Evolutionary conservation across 2,329 filamentous ascomycete species (phyloP).

Genomic region (Colletotrichum plurivorum): DNA sequence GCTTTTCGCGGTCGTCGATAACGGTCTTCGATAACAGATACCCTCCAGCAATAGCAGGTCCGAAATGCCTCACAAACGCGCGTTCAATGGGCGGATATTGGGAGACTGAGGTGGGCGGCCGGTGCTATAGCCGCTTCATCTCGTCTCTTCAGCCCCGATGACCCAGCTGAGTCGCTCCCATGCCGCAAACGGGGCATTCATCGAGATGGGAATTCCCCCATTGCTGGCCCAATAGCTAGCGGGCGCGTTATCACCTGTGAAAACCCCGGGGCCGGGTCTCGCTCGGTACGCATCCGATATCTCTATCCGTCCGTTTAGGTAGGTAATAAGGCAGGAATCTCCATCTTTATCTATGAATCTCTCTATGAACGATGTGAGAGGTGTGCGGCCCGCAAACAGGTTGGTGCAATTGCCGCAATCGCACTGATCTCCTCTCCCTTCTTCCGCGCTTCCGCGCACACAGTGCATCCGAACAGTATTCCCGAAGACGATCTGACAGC

Average conservation of each 20-base stretch:
- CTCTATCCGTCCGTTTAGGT: constrained; percentile 17
- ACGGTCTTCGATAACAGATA: constrained; percentile 17
- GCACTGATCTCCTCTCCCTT: no score
- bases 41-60: background rate
- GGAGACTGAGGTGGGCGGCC: background rate
- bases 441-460: constrained; percentile 33
- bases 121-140: constrained; percentile 21
- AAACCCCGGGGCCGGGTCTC: background rate
- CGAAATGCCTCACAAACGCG: background rate
- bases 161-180: background rate
- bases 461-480: constrained; percentile 38
- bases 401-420: constrained; percentile 28
- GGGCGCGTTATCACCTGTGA: constrained; percentile 19
- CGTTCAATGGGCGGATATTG: background rate
- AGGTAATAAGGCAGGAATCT: no score
- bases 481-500: no score
- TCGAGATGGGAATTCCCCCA: background rate
- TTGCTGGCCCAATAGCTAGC: constrained; percentile 13
- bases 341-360: no score
- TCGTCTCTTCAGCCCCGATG: constrained; percentile 6
- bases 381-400: constrained; percentile 26
- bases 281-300: constrained; percentile 31
- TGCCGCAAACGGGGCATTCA: background rate
- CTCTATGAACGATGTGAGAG: background rate
- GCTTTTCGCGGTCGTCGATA: constrained; percentile 28